Base-by-base conservation (phyloP, 2,329 filamentous ascomycete genomes). In the Polytolypa hystricis region DNA sequence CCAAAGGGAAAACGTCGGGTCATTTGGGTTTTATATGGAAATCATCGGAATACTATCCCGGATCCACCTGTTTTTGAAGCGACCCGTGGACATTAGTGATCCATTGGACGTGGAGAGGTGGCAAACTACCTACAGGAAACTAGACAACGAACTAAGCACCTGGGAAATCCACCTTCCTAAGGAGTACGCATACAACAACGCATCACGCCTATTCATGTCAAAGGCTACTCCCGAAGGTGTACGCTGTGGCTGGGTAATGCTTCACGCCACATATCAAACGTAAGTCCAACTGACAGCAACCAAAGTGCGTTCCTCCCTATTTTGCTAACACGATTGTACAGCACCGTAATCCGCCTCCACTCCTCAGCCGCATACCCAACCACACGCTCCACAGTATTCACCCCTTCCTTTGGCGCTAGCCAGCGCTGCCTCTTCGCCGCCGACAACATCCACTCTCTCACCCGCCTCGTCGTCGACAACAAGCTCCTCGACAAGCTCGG, bases 331-430 rank as follows among this genome's bases (percentile, higher is more conserved):
- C 34, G 6, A 16, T 14, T 18, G 20, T 31, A 18, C 45, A 76
- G 71, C 1, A 82, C 86, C 30, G 79, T 93, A 6, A 93, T 95
- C 48, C 78, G 87, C 23, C 70, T 94, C 16, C 86, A 94, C 62
- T 94, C 86, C 0, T 93, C 85, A 1, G 85, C 87, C 4, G 87
- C 86, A 2, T 95, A 94, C 57, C 87, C 87, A 3, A 93, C 85
- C 4, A 91, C 84, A 3, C 73, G 84, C 20, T 93, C 84, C 1
- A 79, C 81, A 9, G 87, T 93, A 35, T 95, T 94, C 62, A 87
- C 83, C 0, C 84, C 86, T 0, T 93, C 84, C 0, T 93, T 84
- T 57, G 83, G 78, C 49, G 87, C 87, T 19, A 82, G 77, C 37
- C 84, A 93, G 54, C 71, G 83, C 28, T 94, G 87, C 51, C 76